Base-by-base conservation (phyloP, 208 protist genomes). In the Willaertia magna region DNA sequence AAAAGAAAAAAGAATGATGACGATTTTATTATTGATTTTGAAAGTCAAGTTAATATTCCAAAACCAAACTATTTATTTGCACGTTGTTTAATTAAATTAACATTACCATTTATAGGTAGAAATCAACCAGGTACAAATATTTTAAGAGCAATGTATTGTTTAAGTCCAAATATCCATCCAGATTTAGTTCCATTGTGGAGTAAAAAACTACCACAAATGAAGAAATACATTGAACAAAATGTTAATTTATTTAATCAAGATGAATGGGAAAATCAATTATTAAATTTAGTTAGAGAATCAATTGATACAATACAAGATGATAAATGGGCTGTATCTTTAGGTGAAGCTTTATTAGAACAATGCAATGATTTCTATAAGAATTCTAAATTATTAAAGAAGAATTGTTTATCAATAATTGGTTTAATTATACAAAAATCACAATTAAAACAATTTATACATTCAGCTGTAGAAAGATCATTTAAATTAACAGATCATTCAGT, bases 1-100 rank as follows among this genome's bases (percentile, higher is more conserved):
- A 84, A 84, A 46, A 52, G 79, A 18, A 84, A 84, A 22, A 67
- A 84, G 39, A 43, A 84, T 18, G 79, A 84, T 46, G 46, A 59
- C 34, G 48, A 84, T 84, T 84, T 67, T 34, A 84, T 84, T 12
- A 84, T 84, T 84, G 79, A 84, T 46, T 84, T 67, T 74, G 49
- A 67, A 46, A 12, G 6, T 34, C 16, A 22, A 39, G 79, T 84
- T 1, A 84, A 84, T 30, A n/a, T 84, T 20, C 79, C 79, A 43
- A 84, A 84, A 47, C 79, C 47, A n/a, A 42, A 84, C 18, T 14
- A 14, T 12, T 7, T 84, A 4, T 67, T 84, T 22, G n/a, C 48
- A 4, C 52, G 79, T 40, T 84, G 67, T 16, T 47, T 84, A 4
- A n/a, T 67, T n/a, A 43, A 55, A 39, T 74, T 84, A 6, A 67